Conservation (phyloP, 805 yeast genomes). For the Candida sphagnicola region DNA sequence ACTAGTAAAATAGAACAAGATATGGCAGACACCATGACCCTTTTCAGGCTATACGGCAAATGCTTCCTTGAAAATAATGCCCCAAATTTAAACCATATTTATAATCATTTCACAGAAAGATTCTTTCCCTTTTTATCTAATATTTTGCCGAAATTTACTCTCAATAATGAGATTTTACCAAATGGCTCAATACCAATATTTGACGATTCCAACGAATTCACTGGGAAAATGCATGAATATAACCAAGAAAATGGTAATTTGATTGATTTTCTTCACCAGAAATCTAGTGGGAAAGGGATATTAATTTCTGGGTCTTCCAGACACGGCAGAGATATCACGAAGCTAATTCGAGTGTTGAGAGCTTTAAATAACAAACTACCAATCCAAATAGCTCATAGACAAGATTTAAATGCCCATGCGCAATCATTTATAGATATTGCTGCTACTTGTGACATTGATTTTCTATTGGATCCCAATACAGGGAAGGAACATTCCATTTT, state of each 20-base stretch:
- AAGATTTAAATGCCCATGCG: conserved; percentile 21
- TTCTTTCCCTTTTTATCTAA: conserved; percentile 25
- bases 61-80: conserved; percentile 20
- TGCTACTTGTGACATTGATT: conserved; percentile 13
- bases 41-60: conserved; percentile 26
- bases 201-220: conserved; percentile 7
- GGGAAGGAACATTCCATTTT: conserved; percentile 15
- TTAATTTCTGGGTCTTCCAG: conserved; percentile 25
- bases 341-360: conserved; percentile 26
- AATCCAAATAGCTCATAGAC: conserved; percentile 24
- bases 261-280: conserved; percentile 39
- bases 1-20: conserved; percentile 15
- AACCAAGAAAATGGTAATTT: conserved; percentile 11
- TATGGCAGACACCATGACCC: conserved; percentile 29
- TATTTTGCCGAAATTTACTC: conserved; percentile 15
- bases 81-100: conserved; percentile 5
- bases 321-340: conserved; percentile 18
- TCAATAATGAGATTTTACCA: conserved; percentile 7
- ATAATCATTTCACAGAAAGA: conserved; percentile 14
- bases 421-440: conserved; percentile 17
- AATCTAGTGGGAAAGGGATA: conserved; percentile 28
- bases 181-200: conserved; percentile 7
- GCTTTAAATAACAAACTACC: conserved; percentile 29
- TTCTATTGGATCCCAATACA: conserved; percentile 15
- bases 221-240: conserved; percentile 6